Conservation (phyloP, 345 rosid species). For the Viola odorata region DNA sequence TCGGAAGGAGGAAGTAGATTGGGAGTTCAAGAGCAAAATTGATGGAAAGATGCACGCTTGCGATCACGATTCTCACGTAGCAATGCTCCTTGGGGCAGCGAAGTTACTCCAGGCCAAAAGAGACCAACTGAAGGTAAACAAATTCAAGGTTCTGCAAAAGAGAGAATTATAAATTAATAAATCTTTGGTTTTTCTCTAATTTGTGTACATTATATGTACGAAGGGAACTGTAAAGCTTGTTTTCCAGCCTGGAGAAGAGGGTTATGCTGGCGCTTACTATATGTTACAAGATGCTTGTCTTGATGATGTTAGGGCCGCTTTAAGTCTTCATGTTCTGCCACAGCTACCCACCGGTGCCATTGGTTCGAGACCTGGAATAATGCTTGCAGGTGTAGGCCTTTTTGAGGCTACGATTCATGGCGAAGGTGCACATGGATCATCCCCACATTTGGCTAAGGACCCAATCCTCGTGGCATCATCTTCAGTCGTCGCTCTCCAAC, state of each 20-base stretch:
- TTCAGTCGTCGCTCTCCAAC: constrained; percentile 59
- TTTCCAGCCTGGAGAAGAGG: constrained; percentile 85
- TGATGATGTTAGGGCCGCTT: constrained; percentile 49
- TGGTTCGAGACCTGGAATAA: constrained; percentile 52
- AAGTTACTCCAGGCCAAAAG: constrained; percentile 46
- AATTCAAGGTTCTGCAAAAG: background rate
- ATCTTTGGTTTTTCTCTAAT: background rate
- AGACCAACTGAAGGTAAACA: constrained; percentile 43
- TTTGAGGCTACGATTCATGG: constrained; percentile 54
- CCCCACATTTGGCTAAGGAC: constrained; percentile 48
- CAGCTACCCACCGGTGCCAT: constrained; percentile 40
- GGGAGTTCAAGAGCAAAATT: constrained; percentile 66
- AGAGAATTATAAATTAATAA: background rate
- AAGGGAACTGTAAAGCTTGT: constrained; percentile 72
- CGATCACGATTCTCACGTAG: constrained; percentile 70
- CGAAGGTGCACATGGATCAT: constrained; percentile 63
- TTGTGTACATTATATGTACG: background rate
- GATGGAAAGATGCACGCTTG: constrained; percentile 77
- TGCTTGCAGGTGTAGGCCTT: constrained; percentile 59
- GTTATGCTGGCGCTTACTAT: constrained; percentile 60
- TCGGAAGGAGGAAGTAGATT: constrained; percentile 59
- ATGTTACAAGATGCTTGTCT: constrained; percentile 59
- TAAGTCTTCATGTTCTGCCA: constrained; percentile 57
- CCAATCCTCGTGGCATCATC: constrained; percentile 66
- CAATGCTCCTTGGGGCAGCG: constrained; percentile 81